phyloP scores from a whole-genome alignment of 202 grass and related monocot genomes.

The Carex sylvatica region DNA sequence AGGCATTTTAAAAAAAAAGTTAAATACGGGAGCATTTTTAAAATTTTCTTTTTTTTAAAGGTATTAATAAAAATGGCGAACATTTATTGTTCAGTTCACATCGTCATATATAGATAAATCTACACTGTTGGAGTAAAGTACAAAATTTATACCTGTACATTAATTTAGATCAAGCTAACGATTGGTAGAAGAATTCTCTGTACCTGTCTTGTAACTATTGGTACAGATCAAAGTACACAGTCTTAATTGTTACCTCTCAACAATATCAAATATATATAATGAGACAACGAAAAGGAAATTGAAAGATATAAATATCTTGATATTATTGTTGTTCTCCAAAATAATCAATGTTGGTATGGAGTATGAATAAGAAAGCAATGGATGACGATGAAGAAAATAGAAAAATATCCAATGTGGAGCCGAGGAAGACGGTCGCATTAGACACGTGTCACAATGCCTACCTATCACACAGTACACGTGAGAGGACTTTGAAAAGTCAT shows the following conservation, averaged over 20 bases:
- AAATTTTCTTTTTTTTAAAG: too few relatives aligned
- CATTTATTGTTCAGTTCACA: background rate
- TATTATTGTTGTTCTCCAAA: background rate
- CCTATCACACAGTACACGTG: background rate
- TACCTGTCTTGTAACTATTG: background rate
- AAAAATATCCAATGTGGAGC: background rate
- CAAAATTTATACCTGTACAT: background rate
- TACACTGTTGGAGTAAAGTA: background rate
- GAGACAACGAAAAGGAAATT: background rate
- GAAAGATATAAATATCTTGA: background rate
- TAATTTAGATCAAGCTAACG: background rate
- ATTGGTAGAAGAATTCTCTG: background rate
- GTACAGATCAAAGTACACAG: background rate
- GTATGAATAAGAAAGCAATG: slow-evolving; percentile 5
- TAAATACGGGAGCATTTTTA: too few relatives aligned
- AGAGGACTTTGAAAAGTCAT: slow-evolving; percentile 16
- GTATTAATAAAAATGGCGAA: too few relatives aligned
- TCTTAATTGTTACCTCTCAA: too few relatives aligned
- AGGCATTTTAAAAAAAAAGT: too few relatives aligned
- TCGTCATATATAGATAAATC: background rate
- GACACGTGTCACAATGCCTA: slow-evolving; percentile 6
- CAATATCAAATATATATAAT: background rate
- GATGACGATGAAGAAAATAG: background rate
- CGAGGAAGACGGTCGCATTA: slow-evolving; percentile 13
- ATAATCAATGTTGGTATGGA: background rate